Base-by-base conservation (phyloP, 768 basidiomycete species). In the Boletellus emodensis region DNA sequence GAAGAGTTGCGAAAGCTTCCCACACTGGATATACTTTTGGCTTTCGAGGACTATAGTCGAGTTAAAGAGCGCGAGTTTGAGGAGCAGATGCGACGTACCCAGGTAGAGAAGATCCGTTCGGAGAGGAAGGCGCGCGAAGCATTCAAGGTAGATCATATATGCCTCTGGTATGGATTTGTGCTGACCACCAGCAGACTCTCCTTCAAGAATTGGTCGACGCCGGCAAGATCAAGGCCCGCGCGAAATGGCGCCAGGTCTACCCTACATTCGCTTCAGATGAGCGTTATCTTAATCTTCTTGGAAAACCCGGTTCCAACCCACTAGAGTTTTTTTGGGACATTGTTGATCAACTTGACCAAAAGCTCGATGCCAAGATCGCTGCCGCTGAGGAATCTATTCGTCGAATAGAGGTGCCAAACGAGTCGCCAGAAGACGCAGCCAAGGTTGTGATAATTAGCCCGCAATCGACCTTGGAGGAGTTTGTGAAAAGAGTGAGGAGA, bases 301-400 rank as follows among this genome's bases (percentile, higher is more conserved):
- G 96, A 14, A 90, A 87, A 59, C 90, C 90, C 8, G 96, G 96
- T 13, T 95, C 93, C 2, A 94, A 90, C 57, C 94, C 95, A 1
- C 77, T 99, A 28, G 96, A 99, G 61, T 79, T 98, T 4, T 98
- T 96, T 71, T 96, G 94, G 92, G 95, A 98, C 68, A 65, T 79
- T 10, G 86, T 96, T 40, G 96, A 99, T 67, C 76, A 74, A 37
- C 77, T 96, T 3, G 94, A 93, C 61, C 90, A 94, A 63, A 79
- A 84, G 56, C 78, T 95, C 15, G 92, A 94, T 53, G 77, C 78
- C 17, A 90, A 90, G 62, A 84, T 90, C 15, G 76, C 76, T n/a
- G 61, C 80, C 28, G 81, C 87, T 3, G 84, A 86, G 51, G 77
- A 73, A 28, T 83, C 76, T 4, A 74, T 90, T 55, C 77, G 74